Base-by-base conservation (phyloP, 768 basidiomycete genomes). In the Calvatia gigantea region DNA sequence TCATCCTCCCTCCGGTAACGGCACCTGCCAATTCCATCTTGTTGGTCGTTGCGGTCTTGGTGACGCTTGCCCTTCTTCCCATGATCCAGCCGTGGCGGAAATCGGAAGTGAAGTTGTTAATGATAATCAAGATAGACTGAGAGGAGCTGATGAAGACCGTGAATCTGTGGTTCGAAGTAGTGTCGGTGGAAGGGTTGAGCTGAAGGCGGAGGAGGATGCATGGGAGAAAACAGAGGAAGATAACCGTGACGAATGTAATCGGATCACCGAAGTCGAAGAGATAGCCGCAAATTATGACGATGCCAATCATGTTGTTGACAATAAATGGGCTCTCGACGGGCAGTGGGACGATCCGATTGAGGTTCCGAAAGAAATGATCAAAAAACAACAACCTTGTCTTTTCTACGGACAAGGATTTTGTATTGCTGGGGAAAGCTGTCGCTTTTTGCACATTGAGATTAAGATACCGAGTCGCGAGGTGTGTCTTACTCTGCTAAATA, bases 331-430 rank as follows among this genome's bases (percentile, higher is more conserved):
- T 17, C 42, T 8, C 19, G 43, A 59, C 23, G 51, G 49, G 35
- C 47, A 44, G 33, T 56, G 57, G n/a, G 53, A 48, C 28, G 50
- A 44, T 21, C 44, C 57, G 14, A 28, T 56, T 17, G 29, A 50
- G 17, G 65, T 63, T 64, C 51, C 56, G 5, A 51, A 60, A 23
- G 61, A 63, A 17, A 44, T 47, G 23, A 38, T 31, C 29, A 65
- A 64, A 50, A 59, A 61, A 3, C 58, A 68, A 47, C 54, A 62
- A 21, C 69, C 69, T 21, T 76, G 74, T 58, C 69, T 64, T 54
- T 60, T 51, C 19, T 73, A 67, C 60, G 71, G 68, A 1, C 72
- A 75, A 58, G 73, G 73, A 7, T 62, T 65, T 59, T 75, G 74
- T 47, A 8, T 5, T 9, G 58, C 21, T 9, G 71, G 69, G 11